Evolutionary conservation across 2,329 filamentous ascomycete genomes (phyloP).

Genomic region (Mollisia scopiformis): DNA sequence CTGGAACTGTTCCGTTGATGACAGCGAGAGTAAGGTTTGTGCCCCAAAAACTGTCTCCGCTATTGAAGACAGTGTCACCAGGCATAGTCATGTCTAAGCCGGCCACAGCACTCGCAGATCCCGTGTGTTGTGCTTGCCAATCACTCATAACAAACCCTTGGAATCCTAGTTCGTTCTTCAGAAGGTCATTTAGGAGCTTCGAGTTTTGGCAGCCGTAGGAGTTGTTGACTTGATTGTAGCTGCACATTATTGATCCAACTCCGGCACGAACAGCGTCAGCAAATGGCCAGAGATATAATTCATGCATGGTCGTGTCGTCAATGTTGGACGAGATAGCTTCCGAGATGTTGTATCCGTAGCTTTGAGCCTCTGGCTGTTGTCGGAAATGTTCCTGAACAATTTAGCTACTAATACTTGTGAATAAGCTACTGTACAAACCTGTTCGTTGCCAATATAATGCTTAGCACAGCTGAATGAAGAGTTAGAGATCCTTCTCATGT

Average conservation of each 20-base stretch:
- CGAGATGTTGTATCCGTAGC: conserved; percentile 63
- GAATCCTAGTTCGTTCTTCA: conserved; percentile 82
- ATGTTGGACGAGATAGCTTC: conserved; percentile 59
- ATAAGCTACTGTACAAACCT: conserved; percentile 49
- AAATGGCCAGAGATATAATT: conserved; percentile 64
- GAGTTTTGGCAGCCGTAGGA: conserved; percentile 81
- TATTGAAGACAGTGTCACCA: conserved; percentile 78
- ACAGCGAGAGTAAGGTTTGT: conserved; percentile 85
- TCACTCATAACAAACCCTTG: conserved; percentile 83
- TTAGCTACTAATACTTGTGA: neutral
- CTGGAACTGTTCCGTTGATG: conserved; percentile 85
- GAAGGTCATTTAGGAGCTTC: conserved; percentile 71
- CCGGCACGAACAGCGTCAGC: conserved; percentile 67
- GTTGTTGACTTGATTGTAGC: conserved; percentile 83
- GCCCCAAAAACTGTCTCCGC: conserved; percentile 69
- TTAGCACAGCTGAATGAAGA: conserved; percentile 61
- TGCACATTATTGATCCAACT: conserved; percentile 82
- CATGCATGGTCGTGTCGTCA: conserved; percentile 63
- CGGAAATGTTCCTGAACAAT: conserved; percentile 52
- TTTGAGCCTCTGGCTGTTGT: conserved; percentile 45
- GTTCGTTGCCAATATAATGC: conserved; percentile 73
- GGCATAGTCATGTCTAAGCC: conserved; percentile 91
- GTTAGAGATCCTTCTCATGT: neutral
- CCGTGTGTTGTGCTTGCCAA: conserved; percentile 76
- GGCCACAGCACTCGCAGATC: conserved; percentile 66